phyloP scores from a whole-genome alignment of 495 filamentous ascomycete species.

The Cercophora newfieldiana region DNA sequence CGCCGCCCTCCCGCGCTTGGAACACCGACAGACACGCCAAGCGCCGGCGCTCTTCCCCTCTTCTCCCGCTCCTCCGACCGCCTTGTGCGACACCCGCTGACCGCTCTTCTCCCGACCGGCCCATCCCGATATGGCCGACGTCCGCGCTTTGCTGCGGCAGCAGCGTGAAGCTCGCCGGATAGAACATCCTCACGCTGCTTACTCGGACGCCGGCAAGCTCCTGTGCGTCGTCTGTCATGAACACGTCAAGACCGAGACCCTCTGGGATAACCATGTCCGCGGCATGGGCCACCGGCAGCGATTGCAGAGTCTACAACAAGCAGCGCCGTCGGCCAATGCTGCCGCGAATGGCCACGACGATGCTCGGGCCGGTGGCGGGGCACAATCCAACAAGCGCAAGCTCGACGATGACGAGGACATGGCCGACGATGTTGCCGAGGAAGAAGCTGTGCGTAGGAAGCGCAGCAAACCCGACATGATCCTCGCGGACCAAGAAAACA shows the following conservation, averaged over 20 bases:
- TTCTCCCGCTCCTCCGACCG: background rate
- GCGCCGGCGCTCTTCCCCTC: background rate
- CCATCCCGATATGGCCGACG: conserved; percentile 67
- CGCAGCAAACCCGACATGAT: conserved; percentile 39
- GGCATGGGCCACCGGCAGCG: conserved; percentile 48
- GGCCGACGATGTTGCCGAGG: conserved; percentile 34
- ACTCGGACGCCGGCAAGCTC: conserved; percentile 60
- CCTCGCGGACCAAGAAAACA: conserved; percentile 15
- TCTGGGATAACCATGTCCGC: conserved; percentile 60
- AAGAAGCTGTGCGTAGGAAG: conserved; percentile 44
- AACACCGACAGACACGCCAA: background rate
- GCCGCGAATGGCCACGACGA: conserved; percentile 15
- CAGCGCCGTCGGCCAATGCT: conserved; percentile 18
- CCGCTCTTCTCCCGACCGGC: background rate
- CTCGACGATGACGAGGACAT: conserved; percentile 42
- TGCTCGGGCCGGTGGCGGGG: background rate
- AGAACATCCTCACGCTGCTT: conserved; percentile 62
- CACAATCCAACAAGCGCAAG: conserved; percentile 39
- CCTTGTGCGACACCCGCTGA: background rate
- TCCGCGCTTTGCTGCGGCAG: conserved; percentile 76
- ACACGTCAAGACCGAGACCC: conserved; percentile 58
- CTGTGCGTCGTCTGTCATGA: conserved; percentile 60
- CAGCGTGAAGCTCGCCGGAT: conserved; percentile 77
- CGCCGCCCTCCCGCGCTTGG: background rate
- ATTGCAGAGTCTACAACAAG: conserved; percentile 23